phyloP scores from a whole-genome alignment of 163 green algal species.

The Scenedesmus sp. region DNA sequence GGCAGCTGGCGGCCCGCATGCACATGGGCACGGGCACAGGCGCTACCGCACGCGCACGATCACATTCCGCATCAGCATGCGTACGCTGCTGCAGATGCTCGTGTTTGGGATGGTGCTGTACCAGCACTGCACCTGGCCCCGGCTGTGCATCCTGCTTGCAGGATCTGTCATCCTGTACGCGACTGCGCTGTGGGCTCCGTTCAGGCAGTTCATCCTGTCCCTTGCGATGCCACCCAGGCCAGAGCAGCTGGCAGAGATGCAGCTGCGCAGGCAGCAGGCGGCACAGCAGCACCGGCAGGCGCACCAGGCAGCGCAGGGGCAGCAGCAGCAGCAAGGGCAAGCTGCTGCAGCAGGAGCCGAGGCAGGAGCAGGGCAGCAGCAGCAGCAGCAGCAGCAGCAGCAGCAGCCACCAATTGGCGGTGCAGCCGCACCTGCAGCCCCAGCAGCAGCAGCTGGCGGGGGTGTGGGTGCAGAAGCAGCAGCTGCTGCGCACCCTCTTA shows the following conservation, averaged over 20 bases:
- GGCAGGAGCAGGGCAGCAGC: background rate
- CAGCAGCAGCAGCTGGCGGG: slow-evolving; percentile 17
- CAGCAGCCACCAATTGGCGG: background rate
- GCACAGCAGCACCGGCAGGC: background rate
- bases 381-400: slow-evolving; percentile 39
- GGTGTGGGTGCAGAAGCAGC: background rate
- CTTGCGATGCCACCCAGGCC: slow-evolving; percentile 37
- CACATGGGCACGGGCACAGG: background rate
- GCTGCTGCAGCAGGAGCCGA: slow-evolving; percentile 20
- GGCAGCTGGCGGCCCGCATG: background rate
- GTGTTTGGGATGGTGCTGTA: slow-evolving; percentile 74
- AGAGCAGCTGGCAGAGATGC: slow-evolving; percentile 53
- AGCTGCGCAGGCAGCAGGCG: slow-evolving; percentile 13
- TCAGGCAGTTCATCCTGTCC: slow-evolving; percentile 56
- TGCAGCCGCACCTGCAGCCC: background rate
- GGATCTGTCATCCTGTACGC: slow-evolving; percentile 58
- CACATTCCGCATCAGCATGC: slow-evolving; percentile 63
- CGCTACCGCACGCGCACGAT: slow-evolving; percentile 56
- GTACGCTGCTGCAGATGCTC: slow-evolving; percentile 71
- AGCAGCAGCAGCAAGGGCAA: slow-evolving; percentile 17
- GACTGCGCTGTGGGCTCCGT: slow-evolving; percentile 62
- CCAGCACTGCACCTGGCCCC: slow-evolving; percentile 74
- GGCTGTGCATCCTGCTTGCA: slow-evolving; percentile 60
- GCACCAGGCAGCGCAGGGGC: background rate
- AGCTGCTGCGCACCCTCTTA: background rate